Evolutionary conservation across 192 early-diverging fungal genomes (phyloP), one percentile per base, ranked within the genome.

Genomic region (Entomortierella chlamydospora): DNA sequence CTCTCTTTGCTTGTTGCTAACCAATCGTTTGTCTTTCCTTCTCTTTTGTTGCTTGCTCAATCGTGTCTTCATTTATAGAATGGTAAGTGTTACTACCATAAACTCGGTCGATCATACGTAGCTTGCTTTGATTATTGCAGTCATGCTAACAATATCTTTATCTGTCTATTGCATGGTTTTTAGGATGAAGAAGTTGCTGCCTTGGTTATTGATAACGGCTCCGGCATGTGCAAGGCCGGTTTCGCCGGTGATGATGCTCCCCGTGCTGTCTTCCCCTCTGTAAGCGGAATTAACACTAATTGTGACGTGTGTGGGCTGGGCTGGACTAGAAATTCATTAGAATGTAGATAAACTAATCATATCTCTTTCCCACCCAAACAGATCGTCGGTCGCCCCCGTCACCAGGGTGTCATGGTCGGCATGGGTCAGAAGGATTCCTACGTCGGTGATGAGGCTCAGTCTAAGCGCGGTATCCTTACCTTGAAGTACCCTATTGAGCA

Each of bases 151-250:
- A 60, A 60, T 22, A 25, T n/a, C 37, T 26, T 17, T 17, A 50
- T 17, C 5, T 50, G 17, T 23, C 22, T 17, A 2, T 22, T 17
- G 17, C 10, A 37, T 50, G 17, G 3, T 31, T 52, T 9, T 5
- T 12, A 34, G 26, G 49, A 17, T 4, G 20, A 15, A 4, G 54
- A 23, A 4, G 13, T 56, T 31, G 26, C 25, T 56, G 13, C 54
- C 4, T 23, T 23, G 49, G 47, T 50, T 50, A 50, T 50, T n/a
- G 47, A 22, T n/a, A 50, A 50, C 17, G 22, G 34, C 34, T 95
- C 94, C 83, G 93, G 94, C 84, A 95, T 95, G 94, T 95, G 94
- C 89, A 95, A 95, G 88, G 93, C 94, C 85, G 94, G 94, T 80
- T 95, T 95, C 82, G 94, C 94, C 81, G 94, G 94, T 72, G 93